A percentile compares a stretch with the other conserved stretches of the same genome.
phyloP scores from a whole-genome alignment of 352 stramenopile genomes.

The Globisporangium nodosum region DNA sequence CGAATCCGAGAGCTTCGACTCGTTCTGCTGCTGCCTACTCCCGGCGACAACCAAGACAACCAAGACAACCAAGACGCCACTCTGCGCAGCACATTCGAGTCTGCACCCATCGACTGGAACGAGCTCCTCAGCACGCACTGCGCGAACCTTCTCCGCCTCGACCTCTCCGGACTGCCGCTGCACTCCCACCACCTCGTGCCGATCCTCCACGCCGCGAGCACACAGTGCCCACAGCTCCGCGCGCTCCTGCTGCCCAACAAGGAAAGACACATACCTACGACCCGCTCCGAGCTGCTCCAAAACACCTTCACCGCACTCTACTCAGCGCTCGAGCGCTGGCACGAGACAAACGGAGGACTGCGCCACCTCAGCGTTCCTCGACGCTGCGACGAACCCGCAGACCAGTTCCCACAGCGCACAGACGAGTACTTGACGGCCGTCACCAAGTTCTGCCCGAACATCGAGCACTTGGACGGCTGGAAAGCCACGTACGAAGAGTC shows the following conservation, averaged over 20 bases:
- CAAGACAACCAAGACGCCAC: background rate
- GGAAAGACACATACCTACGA: background rate
- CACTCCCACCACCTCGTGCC: slow-evolving; percentile 6
- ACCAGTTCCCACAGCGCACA: background rate
- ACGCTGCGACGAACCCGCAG: slow-evolving; percentile 7
- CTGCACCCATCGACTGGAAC: background rate
- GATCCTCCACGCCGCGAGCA: slow-evolving; percentile 3
- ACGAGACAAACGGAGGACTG: slow-evolving; percentile 6
- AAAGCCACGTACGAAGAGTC: slow-evolving; percentile 11
- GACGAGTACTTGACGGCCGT: slow-evolving; percentile 9
- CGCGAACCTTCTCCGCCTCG: slow-evolving; percentile 1
- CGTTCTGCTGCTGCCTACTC: background rate
- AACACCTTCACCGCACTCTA: slow-evolving; percentile 8
- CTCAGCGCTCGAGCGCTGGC: slow-evolving; percentile 7
- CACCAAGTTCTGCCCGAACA: slow-evolving; percentile 7
- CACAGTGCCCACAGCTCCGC: slow-evolving; percentile 4
- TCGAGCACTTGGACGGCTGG: slow-evolving; percentile 15
- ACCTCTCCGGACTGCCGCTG: slow-evolving; percentile 7
- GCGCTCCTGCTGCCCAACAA: slow-evolving; percentile 6
- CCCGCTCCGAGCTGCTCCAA: background rate
- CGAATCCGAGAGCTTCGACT: background rate
- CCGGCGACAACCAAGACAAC: background rate
- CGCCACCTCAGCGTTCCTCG: slow-evolving; percentile 10
- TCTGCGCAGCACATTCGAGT: background rate
- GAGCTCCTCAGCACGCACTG: background rate